These are phyloP conservation scores for Mycena pura DNA, from an alignment of 768 basidiomycete genomes.

Conservation along the genomic window DNA sequence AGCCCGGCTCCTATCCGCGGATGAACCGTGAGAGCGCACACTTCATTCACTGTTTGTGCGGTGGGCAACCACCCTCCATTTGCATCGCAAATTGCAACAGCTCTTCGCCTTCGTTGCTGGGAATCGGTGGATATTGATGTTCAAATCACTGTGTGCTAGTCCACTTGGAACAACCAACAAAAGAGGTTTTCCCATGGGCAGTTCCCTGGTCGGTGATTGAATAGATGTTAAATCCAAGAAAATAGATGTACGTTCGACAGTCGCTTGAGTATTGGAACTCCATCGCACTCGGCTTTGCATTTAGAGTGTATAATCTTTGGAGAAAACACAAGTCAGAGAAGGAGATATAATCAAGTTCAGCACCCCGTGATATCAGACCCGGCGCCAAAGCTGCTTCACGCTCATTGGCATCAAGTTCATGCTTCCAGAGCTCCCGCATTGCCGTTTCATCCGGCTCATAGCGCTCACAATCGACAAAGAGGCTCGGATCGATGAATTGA, in stretches of 20 bases:
- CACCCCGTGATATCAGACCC: conserved; percentile 1
- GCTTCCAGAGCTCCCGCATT: conserved; percentile 4
- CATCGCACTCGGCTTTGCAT: conserved; percentile 10
- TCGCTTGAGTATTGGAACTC: background rate
- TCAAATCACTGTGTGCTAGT: background rate
- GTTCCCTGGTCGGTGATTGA: too few species aligned
- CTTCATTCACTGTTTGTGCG: background rate
- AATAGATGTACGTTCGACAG: background rate
- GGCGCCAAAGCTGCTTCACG: background rate
- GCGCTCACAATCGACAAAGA: conserved; percentile 5
- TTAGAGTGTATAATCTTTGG: background rate
- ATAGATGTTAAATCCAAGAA: background rate
- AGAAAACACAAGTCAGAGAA: background rate
- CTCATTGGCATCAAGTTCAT: conserved; percentile 12
- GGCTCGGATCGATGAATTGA: background rate
- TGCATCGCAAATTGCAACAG: background rate
- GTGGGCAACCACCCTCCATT: background rate
- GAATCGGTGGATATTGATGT: background rate
- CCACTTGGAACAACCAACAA: conserved; percentile 15
- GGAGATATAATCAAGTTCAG: background rate
- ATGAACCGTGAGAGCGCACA: conserved; percentile 10
- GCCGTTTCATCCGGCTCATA: conserved; percentile 1
- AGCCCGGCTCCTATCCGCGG: conserved; percentile 1
- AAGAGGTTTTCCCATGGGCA: background rate
- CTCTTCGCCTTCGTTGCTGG: background rate